Conservation (phyloP, 441 rosid genomes). For the Populus trichocarpa region DNA sequence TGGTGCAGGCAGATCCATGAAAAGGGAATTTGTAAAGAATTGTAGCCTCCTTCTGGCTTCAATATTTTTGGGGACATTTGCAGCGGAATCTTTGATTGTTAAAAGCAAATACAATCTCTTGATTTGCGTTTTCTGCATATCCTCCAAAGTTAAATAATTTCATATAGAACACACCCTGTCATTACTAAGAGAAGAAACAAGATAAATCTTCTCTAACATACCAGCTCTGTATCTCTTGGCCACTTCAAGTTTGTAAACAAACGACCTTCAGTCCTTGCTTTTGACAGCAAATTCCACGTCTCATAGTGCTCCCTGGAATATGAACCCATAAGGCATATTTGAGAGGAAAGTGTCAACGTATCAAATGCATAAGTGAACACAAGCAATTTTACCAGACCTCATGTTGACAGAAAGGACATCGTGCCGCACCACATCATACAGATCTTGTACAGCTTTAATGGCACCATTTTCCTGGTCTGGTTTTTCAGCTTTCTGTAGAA, state of each 20-base stretch:
- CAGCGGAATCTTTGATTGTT: constrained; percentile 91
- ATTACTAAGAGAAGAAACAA: constrained; percentile 18
- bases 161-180: background rate
- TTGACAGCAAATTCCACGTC: constrained; percentile 66
- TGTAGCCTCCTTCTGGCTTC: constrained; percentile 94
- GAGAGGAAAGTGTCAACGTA: constrained; percentile 1
- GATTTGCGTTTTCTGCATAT: constrained; percentile 68
- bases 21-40: constrained; percentile 93
- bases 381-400: constrained; percentile 51
- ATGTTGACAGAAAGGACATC: constrained; percentile 71
- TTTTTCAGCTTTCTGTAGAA: constrained; percentile 69
- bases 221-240: constrained; percentile 92
- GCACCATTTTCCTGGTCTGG: constrained; percentile 79
- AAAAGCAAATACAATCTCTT: constrained; percentile 82
- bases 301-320: constrained; percentile 69
- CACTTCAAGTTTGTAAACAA: constrained; percentile 85
- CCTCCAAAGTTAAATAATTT: constrained; percentile 19
- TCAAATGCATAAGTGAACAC: constrained; percentile 20
- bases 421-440: constrained; percentile 83
- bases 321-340: constrained; percentile 11
- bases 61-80: constrained; percentile 82
- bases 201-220: constrained; percentile 27
- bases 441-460: constrained; percentile 91
- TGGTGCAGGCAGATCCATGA: constrained; percentile 84
- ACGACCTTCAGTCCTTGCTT: constrained; percentile 88